Evolutionary conservation across 2,329 filamentous ascomycete species (phyloP).

Genomic region (Fusarium bactridioides): DNA sequence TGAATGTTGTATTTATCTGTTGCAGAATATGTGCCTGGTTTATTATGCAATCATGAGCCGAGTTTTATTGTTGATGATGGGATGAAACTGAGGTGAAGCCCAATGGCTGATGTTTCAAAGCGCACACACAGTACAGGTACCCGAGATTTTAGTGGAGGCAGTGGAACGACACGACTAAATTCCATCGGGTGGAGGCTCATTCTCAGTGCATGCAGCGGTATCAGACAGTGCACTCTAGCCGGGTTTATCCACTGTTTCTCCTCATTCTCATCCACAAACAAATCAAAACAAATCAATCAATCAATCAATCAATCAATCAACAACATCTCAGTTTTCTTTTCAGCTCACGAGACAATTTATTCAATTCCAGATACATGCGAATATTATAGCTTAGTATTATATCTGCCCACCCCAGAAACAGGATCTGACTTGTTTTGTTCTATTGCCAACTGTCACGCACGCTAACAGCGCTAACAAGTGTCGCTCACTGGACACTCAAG

Average conservation of each 20-base stretch:
- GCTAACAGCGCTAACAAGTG: constrained; percentile 23
- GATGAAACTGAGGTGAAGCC: constrained; percentile 20
- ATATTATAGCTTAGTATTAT: not conserved
- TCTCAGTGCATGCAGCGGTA: constrained; percentile 10
- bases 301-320: not conserved
- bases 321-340: not conserved
- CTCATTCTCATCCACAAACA: constrained; percentile 14
- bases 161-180: not conserved
- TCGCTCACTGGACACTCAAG: constrained; percentile 11
- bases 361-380: not conserved
- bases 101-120: not conserved
- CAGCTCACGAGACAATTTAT: not conserved
- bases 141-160: constrained; percentile 15
- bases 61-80: constrained; percentile 6
- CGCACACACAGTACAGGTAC: constrained; percentile 10
- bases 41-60: constrained; percentile 3
- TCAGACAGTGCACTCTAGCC: constrained; percentile 6
- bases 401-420: not conserved
- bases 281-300: not conserved
- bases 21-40: not conserved
- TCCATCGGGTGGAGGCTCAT: constrained; percentile 5
- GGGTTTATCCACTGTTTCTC: not conserved
- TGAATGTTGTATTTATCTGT: not conserved
- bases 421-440: constrained; percentile 24
- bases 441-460: constrained; percentile 27